phyloP scores from a whole-genome alignment of 306 rosid species.

The Lathyrus tuberosus region DNA sequence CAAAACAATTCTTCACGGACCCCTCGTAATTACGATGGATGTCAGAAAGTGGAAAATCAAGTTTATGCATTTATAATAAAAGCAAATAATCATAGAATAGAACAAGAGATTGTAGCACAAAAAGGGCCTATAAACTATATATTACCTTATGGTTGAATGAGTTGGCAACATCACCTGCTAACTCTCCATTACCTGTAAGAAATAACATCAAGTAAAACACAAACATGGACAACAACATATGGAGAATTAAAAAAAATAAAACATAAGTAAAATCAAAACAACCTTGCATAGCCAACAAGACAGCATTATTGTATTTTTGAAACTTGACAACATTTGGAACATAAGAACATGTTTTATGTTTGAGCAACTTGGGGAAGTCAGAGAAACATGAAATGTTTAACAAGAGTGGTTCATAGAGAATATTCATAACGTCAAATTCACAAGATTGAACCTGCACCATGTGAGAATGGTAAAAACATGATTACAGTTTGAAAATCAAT shows the following conservation, averaged over 20 bases:
- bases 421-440: constrained; percentile 53
- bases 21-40: not conserved
- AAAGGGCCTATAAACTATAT: constrained; percentile 20
- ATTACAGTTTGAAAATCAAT: no score
- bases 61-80: not conserved
- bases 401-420: constrained; percentile 44
- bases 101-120: constrained; percentile 25
- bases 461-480: not conserved
- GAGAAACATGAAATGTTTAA: constrained; percentile 40
- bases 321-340: constrained; percentile 32
- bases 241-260: not conserved
- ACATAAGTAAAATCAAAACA: constrained; percentile 28
- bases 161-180: constrained; percentile 42
- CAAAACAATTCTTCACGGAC: not conserved
- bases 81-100: constrained; percentile 15
- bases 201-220: constrained; percentile 40
- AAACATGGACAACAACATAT: not conserved
- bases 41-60: constrained; percentile 2
- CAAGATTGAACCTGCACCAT: constrained; percentile 23
- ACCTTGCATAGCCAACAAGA: constrained; percentile 53
- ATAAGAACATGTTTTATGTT: constrained; percentile 35
- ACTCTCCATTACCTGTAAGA: constrained; percentile 50
- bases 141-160: constrained; percentile 45
- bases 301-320: constrained; percentile 34
- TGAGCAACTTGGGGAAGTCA: constrained; percentile 44